phyloP scores from a whole-genome alignment of 345 rosid species.

The Salix exigua region DNA sequence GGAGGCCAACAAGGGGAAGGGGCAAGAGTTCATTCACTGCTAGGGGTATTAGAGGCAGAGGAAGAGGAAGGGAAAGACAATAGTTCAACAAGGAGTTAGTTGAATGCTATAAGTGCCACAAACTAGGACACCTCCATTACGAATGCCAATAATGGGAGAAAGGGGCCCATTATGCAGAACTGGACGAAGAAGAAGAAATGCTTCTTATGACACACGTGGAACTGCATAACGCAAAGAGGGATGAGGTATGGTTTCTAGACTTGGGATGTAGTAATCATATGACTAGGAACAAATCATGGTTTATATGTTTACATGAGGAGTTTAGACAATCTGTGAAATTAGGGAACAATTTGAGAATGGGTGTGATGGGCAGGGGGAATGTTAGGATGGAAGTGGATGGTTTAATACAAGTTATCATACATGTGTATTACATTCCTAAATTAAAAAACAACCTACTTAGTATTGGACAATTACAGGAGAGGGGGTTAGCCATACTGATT shows the following conservation, averaged over 20 bases:
- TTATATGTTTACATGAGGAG: neutral
- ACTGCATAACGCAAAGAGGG: neutral
- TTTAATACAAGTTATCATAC: neutral
- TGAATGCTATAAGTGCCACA: neutral
- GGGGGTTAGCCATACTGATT: constrained; percentile 3
- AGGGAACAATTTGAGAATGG: neutral
- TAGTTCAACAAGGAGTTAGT: no score
- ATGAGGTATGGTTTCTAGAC: neutral
- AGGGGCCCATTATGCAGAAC: neutral
- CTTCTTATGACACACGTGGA: neutral
- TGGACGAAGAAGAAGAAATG: neutral
- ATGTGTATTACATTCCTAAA: neutral
- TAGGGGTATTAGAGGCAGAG: neutral
- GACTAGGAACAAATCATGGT: neutral
- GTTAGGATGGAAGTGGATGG: neutral
- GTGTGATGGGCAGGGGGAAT: neutral
- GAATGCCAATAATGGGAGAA: neutral
- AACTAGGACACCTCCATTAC: neutral
- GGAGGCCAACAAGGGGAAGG: no score
- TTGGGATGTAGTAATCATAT: neutral
- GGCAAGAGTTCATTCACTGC: no score
- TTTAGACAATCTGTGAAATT: neutral
- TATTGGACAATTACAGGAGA: constrained; percentile 13
- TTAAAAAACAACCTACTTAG: no score
- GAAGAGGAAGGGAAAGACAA: neutral